Base-by-base conservation (phyloP, 208 protist species). In the Acanthamoeba culbertsoni region DNA sequence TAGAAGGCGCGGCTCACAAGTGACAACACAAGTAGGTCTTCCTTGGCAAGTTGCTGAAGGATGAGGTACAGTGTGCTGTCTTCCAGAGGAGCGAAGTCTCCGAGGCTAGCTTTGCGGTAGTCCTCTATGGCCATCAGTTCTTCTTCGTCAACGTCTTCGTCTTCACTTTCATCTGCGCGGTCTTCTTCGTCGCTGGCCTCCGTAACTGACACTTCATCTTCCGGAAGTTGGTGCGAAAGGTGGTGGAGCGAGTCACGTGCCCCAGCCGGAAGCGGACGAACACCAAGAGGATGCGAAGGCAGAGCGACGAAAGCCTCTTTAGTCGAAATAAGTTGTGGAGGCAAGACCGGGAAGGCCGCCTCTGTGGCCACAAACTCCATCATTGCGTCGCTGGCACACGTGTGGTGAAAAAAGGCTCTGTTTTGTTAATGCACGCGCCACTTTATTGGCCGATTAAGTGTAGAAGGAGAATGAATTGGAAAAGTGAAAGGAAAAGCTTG, bases 1-100 rank as follows among this genome's bases (percentile, higher is more conserved):
- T 90, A 90, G 55, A 90, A 65, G 31, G 82, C 82, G 31, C 55
- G 46, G 82, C 82, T 90, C 33, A 65, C 82, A 23, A 68, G 82
- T 45, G 82, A 59, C 82, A 90, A 40, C 18, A 35, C 20, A 53
- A 59, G 55, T 12, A 90, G 82, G 82, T 90, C 53, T 53, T 90
- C 55, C 37, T 14, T 16, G 4, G 82, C 37, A n/a, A 59, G 42
- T 37, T 65, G 55, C 53, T 90, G 82, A 45, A 90, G 55, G 37
- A 90, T 42, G 33, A 48, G 53, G 35, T 40, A 68, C 53, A 90
- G 28, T 6, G 55, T 65, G 37, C 37, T 23, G 82, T 90, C 82
- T 16, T 90, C 82, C 82, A 90, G 37, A 45, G 16, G 51, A 10
- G 82, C 82, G 31, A 59, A 68, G 12, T 10, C 82, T 45, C 82